Evolutionary conservation across 345 rosid genomes (phyloP).

Genomic region (Lenwebbia sp.): DNA sequence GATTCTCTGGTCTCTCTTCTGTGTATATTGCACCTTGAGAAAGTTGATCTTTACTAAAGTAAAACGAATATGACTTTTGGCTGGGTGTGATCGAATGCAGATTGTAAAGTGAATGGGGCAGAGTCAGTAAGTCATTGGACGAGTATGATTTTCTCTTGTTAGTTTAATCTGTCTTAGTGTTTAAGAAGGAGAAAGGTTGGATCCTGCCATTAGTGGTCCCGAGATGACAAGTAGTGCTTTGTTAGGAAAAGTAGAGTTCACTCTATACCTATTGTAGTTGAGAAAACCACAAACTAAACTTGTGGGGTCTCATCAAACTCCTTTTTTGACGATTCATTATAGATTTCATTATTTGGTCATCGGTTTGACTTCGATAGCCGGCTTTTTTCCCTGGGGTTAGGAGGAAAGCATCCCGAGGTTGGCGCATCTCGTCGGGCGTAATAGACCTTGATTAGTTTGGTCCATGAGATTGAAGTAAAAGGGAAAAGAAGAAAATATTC

Average conservation of each 20-base stretch:
- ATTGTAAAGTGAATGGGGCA: not conserved
- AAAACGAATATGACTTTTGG: not conserved
- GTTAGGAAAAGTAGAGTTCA: not conserved
- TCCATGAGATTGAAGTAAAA: not conserved
- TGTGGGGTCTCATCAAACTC: not conserved
- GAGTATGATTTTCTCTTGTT: not conserved
- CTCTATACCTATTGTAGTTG: not conserved
- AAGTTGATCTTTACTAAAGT: slow-evolving; percentile 4
- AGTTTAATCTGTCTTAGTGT: not conserved
- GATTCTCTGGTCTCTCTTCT: not conserved
- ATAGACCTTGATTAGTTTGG: not conserved
- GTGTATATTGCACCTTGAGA: not conserved
- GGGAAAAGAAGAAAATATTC: not conserved
- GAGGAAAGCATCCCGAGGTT: no score
- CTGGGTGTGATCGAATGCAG: not conserved
- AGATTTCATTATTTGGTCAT: not conserved
- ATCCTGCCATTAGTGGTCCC: not conserved
- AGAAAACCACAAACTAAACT: not conserved
- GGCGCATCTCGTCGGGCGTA: no score
- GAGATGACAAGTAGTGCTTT: not conserved
- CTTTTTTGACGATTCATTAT: not conserved
- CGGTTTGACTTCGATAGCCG: no score
- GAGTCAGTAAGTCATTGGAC: not conserved
- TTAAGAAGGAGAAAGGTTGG: not conserved
- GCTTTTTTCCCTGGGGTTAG: no score